Conservation (phyloP, 1,284 basidiomycete species). For the Gastroboletus turbinatus region DNA sequence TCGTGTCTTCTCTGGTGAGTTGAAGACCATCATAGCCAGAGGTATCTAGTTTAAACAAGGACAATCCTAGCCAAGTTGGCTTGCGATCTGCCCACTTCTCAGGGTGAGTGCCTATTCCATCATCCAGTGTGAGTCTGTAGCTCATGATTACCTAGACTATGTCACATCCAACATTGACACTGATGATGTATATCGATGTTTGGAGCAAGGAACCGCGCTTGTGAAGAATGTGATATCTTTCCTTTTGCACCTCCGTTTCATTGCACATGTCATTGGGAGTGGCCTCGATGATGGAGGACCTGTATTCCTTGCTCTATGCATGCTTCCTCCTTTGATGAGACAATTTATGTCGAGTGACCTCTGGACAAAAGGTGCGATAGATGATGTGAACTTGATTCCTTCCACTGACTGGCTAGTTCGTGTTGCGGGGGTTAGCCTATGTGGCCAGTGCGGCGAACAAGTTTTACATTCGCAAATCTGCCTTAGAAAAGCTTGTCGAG, state of each 20-base stretch:
- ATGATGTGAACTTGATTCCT: neutral
- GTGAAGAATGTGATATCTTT: constrained; percentile 16
- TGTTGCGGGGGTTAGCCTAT: constrained; percentile 13
- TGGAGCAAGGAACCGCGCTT: constrained; percentile 8
- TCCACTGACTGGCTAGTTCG: neutral
- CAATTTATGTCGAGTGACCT: constrained; percentile 3
- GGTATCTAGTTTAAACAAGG: neutral
- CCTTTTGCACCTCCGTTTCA: constrained; percentile 25
- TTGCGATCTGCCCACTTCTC: constrained; percentile 24
- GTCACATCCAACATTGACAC: neutral
- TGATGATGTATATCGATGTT: constrained; percentile 5
- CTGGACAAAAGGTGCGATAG: constrained; percentile 23
- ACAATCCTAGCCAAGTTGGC: constrained; percentile 12
- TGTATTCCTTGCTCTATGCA: constrained; percentile 20
- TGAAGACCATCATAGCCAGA: neutral
- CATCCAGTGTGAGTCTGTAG: neutral
- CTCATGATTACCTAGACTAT: constrained; percentile 3
- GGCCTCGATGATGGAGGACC: constrained; percentile 19
- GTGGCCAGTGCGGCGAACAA: constrained; percentile 15
- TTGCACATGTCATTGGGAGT: constrained; percentile 17
- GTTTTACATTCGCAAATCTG: constrained; percentile 28
- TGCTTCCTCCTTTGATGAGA: constrained; percentile 14
- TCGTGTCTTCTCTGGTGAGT: constrained; percentile 22
- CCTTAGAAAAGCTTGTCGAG: constrained; percentile 26
- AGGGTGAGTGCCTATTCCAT: constrained; percentile 14